These are phyloP conservation scores for Marchantia paleacea DNA, from an alignment of 225 moss, liverwort and hornwort species.

Conservation along the genomic window DNA sequence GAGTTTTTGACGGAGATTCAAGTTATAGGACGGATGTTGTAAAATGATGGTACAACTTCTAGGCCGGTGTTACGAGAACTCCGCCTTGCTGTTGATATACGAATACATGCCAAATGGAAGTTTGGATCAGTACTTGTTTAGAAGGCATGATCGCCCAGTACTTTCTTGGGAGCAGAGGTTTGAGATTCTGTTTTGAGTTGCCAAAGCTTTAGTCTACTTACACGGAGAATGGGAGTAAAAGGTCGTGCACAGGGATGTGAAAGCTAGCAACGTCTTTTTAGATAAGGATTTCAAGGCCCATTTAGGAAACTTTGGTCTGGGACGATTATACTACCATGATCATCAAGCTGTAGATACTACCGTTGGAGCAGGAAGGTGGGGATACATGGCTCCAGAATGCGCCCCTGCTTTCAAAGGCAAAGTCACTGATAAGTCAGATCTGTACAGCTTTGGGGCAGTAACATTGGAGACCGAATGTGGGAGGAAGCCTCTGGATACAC, in stretches of 20 bases:
- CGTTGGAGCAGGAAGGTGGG: not conserved
- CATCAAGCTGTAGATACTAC: not conserved
- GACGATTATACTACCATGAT: not conserved
- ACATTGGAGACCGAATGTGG: not conserved
- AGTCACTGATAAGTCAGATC: conserved; percentile 7
- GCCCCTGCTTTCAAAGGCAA: conserved; percentile 1
- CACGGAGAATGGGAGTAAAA: not conserved
- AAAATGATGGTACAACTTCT: not conserved
- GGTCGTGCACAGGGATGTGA: conserved; percentile 5
- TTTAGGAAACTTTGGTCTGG: conserved; percentile 6
- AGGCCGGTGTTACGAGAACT: not conserved
- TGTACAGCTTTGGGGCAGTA: conserved; percentile 14
- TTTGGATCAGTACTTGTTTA: not conserved
- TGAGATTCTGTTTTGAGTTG: not conserved
- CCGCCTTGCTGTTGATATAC: not conserved
- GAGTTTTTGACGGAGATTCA: not conserved
- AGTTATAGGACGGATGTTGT: not conserved
- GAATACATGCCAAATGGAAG: too few species aligned
- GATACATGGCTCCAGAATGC: conserved; percentile 14
- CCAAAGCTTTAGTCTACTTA: conserved; percentile 2
- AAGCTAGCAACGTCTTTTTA: conserved; percentile 10
- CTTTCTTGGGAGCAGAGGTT: not conserved
- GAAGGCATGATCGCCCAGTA: not conserved
- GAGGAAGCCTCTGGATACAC: too few species aligned
- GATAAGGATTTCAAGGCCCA: conserved; percentile 9